Base-by-base conservation (phyloP, 768 basidiomycete genomes). In the Artomyces pyxidatus region DNA sequence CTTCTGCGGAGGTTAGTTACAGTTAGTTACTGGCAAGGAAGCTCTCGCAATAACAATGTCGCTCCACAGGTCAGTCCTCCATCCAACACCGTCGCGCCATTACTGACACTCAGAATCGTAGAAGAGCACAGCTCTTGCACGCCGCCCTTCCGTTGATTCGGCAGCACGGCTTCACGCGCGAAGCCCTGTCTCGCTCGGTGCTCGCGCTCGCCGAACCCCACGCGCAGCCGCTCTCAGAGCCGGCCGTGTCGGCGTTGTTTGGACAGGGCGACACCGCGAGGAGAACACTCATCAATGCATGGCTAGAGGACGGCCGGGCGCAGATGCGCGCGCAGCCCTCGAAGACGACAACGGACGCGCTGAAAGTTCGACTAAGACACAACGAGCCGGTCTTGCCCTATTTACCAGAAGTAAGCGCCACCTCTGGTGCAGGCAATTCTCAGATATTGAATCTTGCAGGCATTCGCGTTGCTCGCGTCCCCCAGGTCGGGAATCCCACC, bases 101-200 rank as follows among this genome's bases (percentile, higher is more conserved):
- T n/a, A n/a, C n/a, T n/a, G n/a, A n/a, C n/a, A n/a, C 22, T 41
- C 1, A 41, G 11, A 1, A 41, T 16, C n/a, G 6, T 3, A 41
- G 5, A 21, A 55, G 50, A 27, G 23, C 50, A 3, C 63, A 68
- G 39, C 69, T 88, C 8, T 65, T 91, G 17, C 72, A 76, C 53
- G 71, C 76, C 25, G 79, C 88, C 0, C 41, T 87, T 1, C 81
- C 85, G 3, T 71, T 88, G 19, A 71, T 91, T 40, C 63, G 61
- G 48, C 72, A 73, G 6, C 75, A 87, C 55, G 88, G 88, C 8
- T 91, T 91, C 62, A 83, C 88, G 10, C 77, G 88, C 17, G 71
- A 78, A 25, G 73, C 85, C 0, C 71, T 90, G 9, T 74, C 86
- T 3, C 75, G 68, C 42, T 80, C 87, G 19, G 85, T 76, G 6